Conservation (phyloP, 345 rosid species). For the Firmiana major region DNA sequence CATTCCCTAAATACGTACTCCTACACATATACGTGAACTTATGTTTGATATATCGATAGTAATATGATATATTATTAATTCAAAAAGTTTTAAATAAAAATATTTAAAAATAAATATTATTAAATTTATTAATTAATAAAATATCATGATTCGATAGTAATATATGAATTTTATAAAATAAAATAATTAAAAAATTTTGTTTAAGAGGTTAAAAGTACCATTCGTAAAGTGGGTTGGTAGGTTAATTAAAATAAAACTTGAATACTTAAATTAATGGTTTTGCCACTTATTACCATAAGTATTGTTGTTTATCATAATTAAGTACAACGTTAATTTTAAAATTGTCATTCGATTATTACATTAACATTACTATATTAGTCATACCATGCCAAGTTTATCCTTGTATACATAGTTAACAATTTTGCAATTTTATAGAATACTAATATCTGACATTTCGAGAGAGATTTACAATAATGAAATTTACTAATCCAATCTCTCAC, state of each 20-base stretch:
- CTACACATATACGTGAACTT: too few relatives aligned
- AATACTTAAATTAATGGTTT: not conserved
- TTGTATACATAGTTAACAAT: not conserved
- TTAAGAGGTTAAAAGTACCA: not conserved
- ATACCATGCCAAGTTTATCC: not conserved
- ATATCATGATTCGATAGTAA: too few relatives aligned
- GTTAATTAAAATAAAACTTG: not conserved
- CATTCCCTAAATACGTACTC: too few relatives aligned
- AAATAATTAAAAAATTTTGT: not conserved
- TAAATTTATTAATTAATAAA: too few relatives aligned
- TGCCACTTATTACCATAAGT: not conserved
- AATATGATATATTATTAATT: too few relatives aligned
- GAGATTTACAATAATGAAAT: not conserved
- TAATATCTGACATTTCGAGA: not conserved
- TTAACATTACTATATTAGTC: not conserved
- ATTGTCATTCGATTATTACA: not conserved
- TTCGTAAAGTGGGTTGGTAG: not conserved
- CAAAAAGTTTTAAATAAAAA: too few relatives aligned
- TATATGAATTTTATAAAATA: too few relatives aligned
- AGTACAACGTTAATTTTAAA: not conserved
- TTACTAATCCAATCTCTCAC: not conserved
- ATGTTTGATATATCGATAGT: too few relatives aligned
- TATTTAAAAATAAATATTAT: too few relatives aligned
- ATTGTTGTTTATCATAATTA: not conserved
- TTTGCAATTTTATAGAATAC: too few relatives aligned